A percentile compares a stretch with the other conserved stretches of the same genome.
Conservation (phyloP, 2,329 filamentous ascomycete species). For the Orbilia oligospora region DNA sequence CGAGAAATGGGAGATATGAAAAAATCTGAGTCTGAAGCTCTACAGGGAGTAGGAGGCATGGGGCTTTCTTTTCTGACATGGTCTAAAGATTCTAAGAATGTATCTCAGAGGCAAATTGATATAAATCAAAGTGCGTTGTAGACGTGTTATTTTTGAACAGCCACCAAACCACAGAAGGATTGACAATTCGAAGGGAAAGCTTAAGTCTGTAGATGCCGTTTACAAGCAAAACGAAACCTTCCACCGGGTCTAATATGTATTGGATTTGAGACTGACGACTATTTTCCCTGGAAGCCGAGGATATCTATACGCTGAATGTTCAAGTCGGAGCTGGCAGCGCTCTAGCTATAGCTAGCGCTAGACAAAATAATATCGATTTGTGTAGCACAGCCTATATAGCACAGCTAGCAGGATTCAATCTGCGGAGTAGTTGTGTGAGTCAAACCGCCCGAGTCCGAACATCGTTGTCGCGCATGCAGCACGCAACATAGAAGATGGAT, state of each 20-base stretch:
- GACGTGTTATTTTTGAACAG: slow-evolving; percentile 12
- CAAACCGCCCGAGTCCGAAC: not conserved
- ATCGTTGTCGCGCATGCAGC: not conserved
- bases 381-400: too few relatives aligned
- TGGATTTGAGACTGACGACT: not conserved
- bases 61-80: not conserved
- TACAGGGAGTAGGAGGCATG: not conserved
- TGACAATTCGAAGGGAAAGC: not conserved
- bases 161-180: not conserved
- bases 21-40: slow-evolving; percentile 20
- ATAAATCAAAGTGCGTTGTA: slow-evolving; percentile 1
- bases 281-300: not conserved
- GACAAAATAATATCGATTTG: not conserved
- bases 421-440: not conserved
- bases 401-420: too few relatives aligned
- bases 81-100: not conserved
- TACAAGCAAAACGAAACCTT: not conserved
- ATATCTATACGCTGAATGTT: not conserved
- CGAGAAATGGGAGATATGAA: slow-evolving; percentile 22
- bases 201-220: not conserved
- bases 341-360: not conserved
- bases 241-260: not conserved
- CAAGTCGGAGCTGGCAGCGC: not conserved
- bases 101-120: not conserved
- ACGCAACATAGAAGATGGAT: slow-evolving; percentile 5